Base-by-base conservation (phyloP, 176 grass and related monocot species). In the Areca catechu region DNA sequence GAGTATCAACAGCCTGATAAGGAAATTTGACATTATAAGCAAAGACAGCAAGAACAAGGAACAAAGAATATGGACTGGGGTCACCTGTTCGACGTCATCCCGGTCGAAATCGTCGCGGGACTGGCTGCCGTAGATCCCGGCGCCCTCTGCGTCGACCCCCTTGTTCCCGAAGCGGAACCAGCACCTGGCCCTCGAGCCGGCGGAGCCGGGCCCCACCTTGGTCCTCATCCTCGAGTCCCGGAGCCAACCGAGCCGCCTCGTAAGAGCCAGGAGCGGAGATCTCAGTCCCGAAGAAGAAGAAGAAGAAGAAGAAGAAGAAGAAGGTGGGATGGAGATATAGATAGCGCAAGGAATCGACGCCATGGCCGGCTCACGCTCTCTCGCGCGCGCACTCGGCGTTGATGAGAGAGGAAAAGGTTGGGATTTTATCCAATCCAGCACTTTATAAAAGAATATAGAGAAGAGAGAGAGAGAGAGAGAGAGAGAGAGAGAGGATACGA, bases 321-420 rank as follows among this genome's bases (percentile, higher is more conserved):
- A 9, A 5, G 62, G n/a, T 17, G 16, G 5, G 25, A 7, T 20
- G 22, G 63, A 21, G 24, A 29, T 7, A 51, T 66, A 49, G 21
- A 66, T 66, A 10, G 37, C 24, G 22, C 63, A 66, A 29, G 63
- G 63, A 53, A 65, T 65, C 18, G 62, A 65, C 2, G 62, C 62
- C 62, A 65, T 65, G 22, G 60, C 28, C 9, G 29, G 19, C 9
- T 43, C 9, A 14, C 9, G 2, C 34, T 43, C 34, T 43, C 34
- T 43, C 34, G 7, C 10, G 34, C 34, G 10, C 9, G 1, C 1
- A 43, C 34, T 43, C 2, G 9, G 34, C 0, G 34, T 2, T 12
- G 9, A 14, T 43, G 34, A 10, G 9, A 10, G 9, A 29, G 34
- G 10, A 43, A 14, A 43, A 43, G 3, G 34, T 9, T 0, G 6